Base-by-base conservation (phyloP, 257 asterid genomes). In the Gardenia jasminoides region DNA sequence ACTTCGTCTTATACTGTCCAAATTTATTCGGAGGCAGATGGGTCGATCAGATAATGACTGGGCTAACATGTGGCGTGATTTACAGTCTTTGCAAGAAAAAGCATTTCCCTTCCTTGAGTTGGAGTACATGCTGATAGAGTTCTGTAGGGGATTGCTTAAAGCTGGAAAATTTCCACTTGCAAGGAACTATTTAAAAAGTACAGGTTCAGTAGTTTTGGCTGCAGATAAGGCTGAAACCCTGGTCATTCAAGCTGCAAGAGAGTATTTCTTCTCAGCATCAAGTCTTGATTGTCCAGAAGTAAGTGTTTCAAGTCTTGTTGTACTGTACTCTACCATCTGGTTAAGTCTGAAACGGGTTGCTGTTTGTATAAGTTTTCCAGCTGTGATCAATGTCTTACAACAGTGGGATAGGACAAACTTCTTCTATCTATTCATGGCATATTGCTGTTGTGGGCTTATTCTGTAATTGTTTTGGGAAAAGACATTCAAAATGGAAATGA, bases 241-340 rank as follows among this genome's bases (percentile, higher is more conserved):
- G 81, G 98, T 96, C 82, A 91, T 96, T 86, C 97, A 92, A 88
- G 97, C 99, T 84, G 98, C 98, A 59, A 85, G 99, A 85, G 99
- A 96, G 83, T 96, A 96, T 83, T 96, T 96, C 88, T 96, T 86
- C 84, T 92, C 99, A 82, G 99, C 99, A 44, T 96, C 99, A 76
- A 93, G 96, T 86, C 98, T 96, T 80, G 77, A 96, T 77, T 87
- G 97, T 85, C 88, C 94, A 4, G 99, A 96, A 91, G 99, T 92
- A 88, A 85, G 85, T 85, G 39, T 80, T 71, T 41, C n/a, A 13
- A 70, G 19, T 74, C 33, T 39, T 76, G 24, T 73, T 66, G 19
- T 19, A 7, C 10, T 61, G 16, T 72, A 47, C 70, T 11, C n/a
- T 72, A 64, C 10, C 28, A 59, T 71, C 47, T 30, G 24, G 77